phyloP scores from a whole-genome alignment of 208 protist species.

The Trypanosomatidae sp. region DNA sequence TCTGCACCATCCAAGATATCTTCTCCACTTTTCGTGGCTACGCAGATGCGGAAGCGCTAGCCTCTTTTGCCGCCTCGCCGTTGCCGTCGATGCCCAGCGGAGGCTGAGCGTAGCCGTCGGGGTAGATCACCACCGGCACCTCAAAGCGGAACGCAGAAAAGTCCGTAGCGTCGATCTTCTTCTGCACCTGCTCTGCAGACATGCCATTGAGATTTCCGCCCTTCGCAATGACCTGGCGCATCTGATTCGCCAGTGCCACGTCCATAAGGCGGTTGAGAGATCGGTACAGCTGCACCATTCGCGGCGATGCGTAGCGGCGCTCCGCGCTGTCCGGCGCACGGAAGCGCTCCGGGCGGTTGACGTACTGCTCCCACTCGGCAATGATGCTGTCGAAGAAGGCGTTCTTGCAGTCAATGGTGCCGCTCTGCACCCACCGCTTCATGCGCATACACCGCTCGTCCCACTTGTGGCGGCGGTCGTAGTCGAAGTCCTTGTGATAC shows the following conservation, averaged over 20 bases:
- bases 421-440: slow-evolving; percentile 91
- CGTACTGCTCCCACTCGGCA: slow-evolving; percentile 91
- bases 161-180: slow-evolving; percentile 41
- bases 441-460: slow-evolving; percentile 92
- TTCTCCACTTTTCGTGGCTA: too few relatives aligned
- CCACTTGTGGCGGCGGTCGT: slow-evolving; percentile 90
- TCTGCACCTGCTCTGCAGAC: slow-evolving; percentile 54
- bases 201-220: slow-evolving; percentile 34
- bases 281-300: slow-evolving; percentile 90
- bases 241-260: slow-evolving; percentile 76
- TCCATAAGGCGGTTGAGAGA: slow-evolving; percentile 84
- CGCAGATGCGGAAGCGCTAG: too few relatives aligned
- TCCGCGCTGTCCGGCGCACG: slow-evolving; percentile 76
- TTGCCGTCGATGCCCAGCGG: slow-evolving; percentile 71
- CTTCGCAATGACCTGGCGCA: slow-evolving; percentile 30
- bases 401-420: slow-evolving; percentile 79
- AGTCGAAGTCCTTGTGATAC: slow-evolving; percentile 90
- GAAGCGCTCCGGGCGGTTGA: slow-evolving; percentile 87
- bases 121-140: slow-evolving; percentile 82
- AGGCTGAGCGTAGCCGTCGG: slow-evolving; percentile 58
- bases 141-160: slow-evolving; percentile 66
- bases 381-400: slow-evolving; percentile 86
- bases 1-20: too few relatives aligned
- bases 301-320: slow-evolving; percentile 75
- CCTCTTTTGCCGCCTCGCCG: too few relatives aligned